Conservation (phyloP, 2,329 filamentous ascomycete species). For the Chrysoporthe cubensis region DNA sequence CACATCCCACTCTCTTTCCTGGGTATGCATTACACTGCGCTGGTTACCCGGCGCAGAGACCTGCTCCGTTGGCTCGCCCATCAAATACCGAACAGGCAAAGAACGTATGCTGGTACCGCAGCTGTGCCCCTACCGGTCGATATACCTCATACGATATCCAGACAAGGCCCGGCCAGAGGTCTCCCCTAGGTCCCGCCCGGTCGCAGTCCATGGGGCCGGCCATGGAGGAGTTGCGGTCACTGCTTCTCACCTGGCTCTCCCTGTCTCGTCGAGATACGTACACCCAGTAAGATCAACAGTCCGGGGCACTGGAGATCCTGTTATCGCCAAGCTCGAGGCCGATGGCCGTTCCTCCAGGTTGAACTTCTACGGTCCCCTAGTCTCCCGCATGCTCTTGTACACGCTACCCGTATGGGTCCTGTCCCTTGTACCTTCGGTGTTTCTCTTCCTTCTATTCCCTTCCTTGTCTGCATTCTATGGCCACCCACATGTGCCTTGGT, state of each 20-base stretch:
- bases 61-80: conserved; percentile 23
- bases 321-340: conserved; percentile 27
- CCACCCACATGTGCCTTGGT: conserved; percentile 56
- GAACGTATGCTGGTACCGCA: conserved; percentile 24
- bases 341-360: conserved; percentile 18
- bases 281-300: conserved; percentile 12
- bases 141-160: conserved; percentile 16
- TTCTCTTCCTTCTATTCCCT: conserved; percentile 27
- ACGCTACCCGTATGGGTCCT: conserved; percentile 20
- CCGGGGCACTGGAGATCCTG: conserved; percentile 21
- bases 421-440: conserved; percentile 28
- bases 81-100: conserved; percentile 31
- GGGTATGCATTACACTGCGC: conserved; percentile 43
- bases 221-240: conserved; percentile 28
- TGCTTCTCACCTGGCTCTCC: conserved; percentile 23
- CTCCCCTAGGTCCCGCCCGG: conserved; percentile 22
- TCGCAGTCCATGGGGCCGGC: conserved; percentile 22
- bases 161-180: background rate
- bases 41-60: conserved; percentile 34
- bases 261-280: conserved; percentile 23
- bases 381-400: conserved; percentile 27
- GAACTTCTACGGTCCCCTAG: conserved; percentile 16
- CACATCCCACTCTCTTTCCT: conserved; percentile 41
- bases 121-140: conserved; percentile 27
- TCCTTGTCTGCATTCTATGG: conserved; percentile 29